Evolutionary conservation across 2,329 filamentous ascomycete species (phyloP).

Genomic region (Leptographium radiaticola): DNA sequence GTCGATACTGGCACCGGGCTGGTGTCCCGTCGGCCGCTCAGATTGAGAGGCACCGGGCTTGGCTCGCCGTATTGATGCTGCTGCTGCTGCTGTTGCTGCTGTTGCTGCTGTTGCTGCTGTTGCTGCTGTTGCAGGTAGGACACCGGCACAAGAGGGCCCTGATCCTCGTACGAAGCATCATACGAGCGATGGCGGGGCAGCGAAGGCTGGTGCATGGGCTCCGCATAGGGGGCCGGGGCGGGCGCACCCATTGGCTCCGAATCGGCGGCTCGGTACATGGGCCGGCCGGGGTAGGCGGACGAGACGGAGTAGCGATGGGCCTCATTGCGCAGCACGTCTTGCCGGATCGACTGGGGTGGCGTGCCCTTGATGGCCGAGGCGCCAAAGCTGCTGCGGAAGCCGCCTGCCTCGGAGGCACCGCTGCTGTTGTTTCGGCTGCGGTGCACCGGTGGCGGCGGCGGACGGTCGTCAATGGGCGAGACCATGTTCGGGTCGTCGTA

Average conservation of each 20-base stretch:
- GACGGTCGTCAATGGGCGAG: slow-evolving; percentile 23
- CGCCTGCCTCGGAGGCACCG: slow-evolving; percentile 24
- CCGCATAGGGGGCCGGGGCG: slow-evolving; percentile 13
- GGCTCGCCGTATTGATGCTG: slow-evolving; percentile 11
- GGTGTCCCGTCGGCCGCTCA: slow-evolving; percentile 23
- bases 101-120: slow-evolving; percentile 7
- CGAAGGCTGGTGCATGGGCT: slow-evolving; percentile 19
- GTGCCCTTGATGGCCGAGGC: slow-evolving; percentile 26
- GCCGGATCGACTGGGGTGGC: slow-evolving; percentile 35
- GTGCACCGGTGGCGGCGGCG: slow-evolving; percentile 45
- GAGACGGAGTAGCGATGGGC: slow-evolving; percentile 39
- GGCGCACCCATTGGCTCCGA: slow-evolving; percentile 19
- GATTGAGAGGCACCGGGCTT: slow-evolving; percentile 31
- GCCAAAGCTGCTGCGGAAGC: slow-evolving; percentile 28
- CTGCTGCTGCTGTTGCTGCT: no score
- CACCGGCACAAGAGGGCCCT: slow-evolving; percentile 19
- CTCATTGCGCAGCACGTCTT: slow-evolving; percentile 43
- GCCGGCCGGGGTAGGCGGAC: slow-evolving; percentile 36
- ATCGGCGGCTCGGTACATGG: slow-evolving; percentile 38
- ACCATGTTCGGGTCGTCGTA: slow-evolving; percentile 3
- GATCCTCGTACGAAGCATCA: slow-evolving; percentile 46
- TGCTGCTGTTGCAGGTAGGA: slow-evolving; percentile 15
- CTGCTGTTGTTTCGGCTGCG: slow-evolving; percentile 33
- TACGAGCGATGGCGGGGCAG: slow-evolving; percentile 36
- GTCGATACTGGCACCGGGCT: slow-evolving; percentile 15